Conservation (phyloP, 176 grass and related monocot species). For the Oryza brachyantha region DNA sequence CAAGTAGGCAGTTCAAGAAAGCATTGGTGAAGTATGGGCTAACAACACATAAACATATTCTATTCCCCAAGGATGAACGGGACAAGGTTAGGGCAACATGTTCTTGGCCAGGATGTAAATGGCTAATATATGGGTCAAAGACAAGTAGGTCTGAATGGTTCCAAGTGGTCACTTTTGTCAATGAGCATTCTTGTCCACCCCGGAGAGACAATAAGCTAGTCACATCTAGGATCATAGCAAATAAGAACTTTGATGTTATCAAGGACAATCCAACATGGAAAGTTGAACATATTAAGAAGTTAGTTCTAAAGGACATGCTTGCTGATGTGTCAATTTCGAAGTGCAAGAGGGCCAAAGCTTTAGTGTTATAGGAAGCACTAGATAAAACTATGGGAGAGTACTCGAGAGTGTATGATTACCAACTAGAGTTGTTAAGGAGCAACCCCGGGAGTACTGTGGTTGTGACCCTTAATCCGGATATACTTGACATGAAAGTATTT, state of each 20-base stretch:
- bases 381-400: neutral
- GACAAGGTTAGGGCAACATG: neutral
- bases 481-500: neutral
- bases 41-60: neutral
- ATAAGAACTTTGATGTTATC: neutral
- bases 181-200: neutral
- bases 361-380: neutral
- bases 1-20: neutral
- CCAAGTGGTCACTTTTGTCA: neutral
- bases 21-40: neutral
- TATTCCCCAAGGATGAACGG: neutral
- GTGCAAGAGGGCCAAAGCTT: neutral
- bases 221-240: neutral
- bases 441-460: neutral
- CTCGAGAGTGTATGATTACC: neutral
- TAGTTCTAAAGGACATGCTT: neutral
- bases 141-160: neutral
- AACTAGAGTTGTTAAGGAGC: neutral
- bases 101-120: neutral
- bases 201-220: neutral
- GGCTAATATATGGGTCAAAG: neutral
- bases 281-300: neutral
- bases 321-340: neutral
- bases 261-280: neutral
- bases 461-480: neutral